These are phyloP conservation scores for Cudoniella acicularis DNA, from an alignment of 495 filamentous ascomycete species.

Conservation along the genomic window DNA sequence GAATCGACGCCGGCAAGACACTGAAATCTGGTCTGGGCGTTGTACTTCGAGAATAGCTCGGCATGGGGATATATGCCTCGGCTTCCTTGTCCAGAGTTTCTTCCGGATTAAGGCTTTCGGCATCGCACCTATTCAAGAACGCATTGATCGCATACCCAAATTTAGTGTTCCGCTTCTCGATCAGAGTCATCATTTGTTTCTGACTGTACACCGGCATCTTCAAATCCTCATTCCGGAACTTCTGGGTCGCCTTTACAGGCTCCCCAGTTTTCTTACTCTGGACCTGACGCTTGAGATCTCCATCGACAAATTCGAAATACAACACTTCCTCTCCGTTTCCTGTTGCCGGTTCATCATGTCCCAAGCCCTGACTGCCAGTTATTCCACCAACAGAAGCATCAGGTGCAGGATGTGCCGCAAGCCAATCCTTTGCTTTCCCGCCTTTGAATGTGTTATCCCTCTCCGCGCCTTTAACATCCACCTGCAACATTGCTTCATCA, in stretches of 20 bases:
- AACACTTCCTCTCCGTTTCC: conserved; percentile 58
- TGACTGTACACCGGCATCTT: conserved; percentile 94
- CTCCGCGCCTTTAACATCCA: conserved; percentile 68
- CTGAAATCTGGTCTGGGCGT: conserved; percentile 27
- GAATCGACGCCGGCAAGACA: conserved; percentile 64
- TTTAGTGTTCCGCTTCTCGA: conserved; percentile 87
- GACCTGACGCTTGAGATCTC: conserved; percentile 80
- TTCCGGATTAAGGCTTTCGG: conserved; percentile 63
- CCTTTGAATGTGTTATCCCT: conserved; percentile 47
- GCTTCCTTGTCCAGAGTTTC: conserved; percentile 51
- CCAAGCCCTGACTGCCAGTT: conserved; percentile 36
- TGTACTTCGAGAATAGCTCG: conserved; percentile 24
- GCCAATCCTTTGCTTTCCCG: conserved; percentile 36
- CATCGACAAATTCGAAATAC: conserved; percentile 90
- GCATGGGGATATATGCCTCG: conserved; percentile 24
- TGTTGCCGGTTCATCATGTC: conserved; percentile 28
- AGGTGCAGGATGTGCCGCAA: conserved; percentile 35
- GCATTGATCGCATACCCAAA: conserved; percentile 73
- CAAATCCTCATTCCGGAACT: conserved; percentile 70
- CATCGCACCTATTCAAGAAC: conserved; percentile 72
- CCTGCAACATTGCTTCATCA: conserved; percentile 72
- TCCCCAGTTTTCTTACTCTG: conserved; percentile 67
- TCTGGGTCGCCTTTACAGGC: conserved; percentile 57
- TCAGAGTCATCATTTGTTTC: conserved; percentile 84
- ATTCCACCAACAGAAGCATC: conserved; percentile 47